Base-by-base conservation (phyloP, 257 asterid species). In the Haberlea rhodopensis region DNA sequence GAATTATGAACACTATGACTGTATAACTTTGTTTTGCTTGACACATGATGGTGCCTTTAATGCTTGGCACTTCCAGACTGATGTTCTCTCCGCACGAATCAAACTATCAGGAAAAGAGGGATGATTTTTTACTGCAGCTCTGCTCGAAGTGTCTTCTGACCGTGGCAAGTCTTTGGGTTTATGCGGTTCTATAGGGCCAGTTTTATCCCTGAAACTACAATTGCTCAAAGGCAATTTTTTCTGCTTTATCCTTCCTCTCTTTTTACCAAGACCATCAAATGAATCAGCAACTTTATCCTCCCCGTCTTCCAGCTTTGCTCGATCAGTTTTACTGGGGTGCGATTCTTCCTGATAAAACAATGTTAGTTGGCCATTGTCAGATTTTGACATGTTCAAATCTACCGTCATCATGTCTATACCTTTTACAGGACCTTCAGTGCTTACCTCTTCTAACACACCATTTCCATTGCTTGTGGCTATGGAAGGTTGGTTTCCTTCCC, bases 181-280 rank as follows among this genome's bases (percentile, higher is more conserved):
- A 70, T 60, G 60, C 52, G 72, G 84, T 70, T 87, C 91, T 71
- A 75, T 84, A 10, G 79, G 87, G 70, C 74, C 76, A 58, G 74
- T 81, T 75, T 84, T 80, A 73, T 87, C 96, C 76, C 80, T 83
- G 79, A 82, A 80, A 80, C 79, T 85, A 78, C 96, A 86, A 71
- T 86, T 82, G 79, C 98, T 87, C 75, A 88, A 74, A 2, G 98
- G 96, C 79, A 91, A 61, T 58, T 84, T 88, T 71, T 88, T 88
- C 85, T 86, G 98, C 82, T 91, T 91, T 8, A 79, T 61, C 72
- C 75, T 78, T 64, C 86, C 90, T 74, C 78, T 85, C 83, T 87
- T 91, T 71, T 60, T 79, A 56, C 86, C 85, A 75, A 64, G 62
- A 76, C 82, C 80, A 66, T 88, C 85, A 73, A 67, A 49, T 10